phyloP scores from a whole-genome alignment of 805 yeast species.

The Yamadazyma insecticola region DNA sequence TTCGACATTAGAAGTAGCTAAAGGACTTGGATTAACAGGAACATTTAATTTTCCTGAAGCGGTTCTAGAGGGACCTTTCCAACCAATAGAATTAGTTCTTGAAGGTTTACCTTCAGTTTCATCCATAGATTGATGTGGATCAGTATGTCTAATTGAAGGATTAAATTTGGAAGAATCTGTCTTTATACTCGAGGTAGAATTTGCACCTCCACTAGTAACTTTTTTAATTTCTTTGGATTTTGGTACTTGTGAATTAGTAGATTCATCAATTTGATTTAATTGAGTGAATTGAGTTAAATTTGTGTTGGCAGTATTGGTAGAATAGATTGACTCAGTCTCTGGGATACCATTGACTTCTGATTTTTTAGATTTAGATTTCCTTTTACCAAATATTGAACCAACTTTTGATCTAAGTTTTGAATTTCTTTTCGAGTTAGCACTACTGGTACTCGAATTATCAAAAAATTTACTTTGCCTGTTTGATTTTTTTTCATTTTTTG shows the following conservation, averaged over 20 bases:
- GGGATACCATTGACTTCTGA: constrained; percentile 15
- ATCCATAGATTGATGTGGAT: neutral
- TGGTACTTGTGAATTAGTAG: neutral
- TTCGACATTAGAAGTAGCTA: too few relatives aligned
- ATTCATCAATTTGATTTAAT: constrained; percentile 9
- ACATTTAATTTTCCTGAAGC: too few relatives aligned
- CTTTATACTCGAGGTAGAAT: too few relatives aligned
- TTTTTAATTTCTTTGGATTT: too few relatives aligned
- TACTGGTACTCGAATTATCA: neutral
- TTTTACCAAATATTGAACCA: constrained; percentile 72
- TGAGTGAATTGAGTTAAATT: constrained; percentile 15
- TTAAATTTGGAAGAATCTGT: too few relatives aligned
- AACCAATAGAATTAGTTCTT: too few relatives aligned
- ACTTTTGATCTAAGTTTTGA: constrained; percentile 61
- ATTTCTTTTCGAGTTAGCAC: constrained; percentile 3
- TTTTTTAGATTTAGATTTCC: constrained; percentile 22
- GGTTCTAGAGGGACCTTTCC: too few relatives aligned
- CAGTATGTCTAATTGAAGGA: too few relatives aligned
- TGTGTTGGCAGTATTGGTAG: constrained; percentile 12
- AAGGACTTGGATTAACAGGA: too few relatives aligned
- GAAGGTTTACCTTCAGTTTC: too few relatives aligned
- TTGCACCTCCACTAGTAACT: neutral
- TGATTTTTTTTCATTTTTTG: constrained; percentile 5
- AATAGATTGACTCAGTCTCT: constrained; percentile 26
- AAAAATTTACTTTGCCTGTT: constrained; percentile 6